Percentiles rank a stretch among this genome's conserved stretches.
These are phyloP conservation scores for Pseudonitzschia delicatissima DNA, from an alignment of 108 stramenopile species.

Conservation along the genomic window DNA sequence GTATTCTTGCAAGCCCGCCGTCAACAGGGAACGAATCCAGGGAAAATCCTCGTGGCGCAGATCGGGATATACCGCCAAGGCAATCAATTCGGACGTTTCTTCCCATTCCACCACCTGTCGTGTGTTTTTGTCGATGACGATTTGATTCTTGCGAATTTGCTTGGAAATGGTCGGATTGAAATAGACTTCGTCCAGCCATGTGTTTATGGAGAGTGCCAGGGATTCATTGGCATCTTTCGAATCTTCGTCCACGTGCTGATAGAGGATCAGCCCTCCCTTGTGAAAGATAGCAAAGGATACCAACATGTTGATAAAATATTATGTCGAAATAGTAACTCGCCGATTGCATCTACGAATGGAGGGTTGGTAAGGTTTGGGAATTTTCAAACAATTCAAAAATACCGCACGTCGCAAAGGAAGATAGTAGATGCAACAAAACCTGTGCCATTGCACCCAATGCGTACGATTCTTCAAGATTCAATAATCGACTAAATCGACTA, in stretches of 20 bases:
- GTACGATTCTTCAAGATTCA: no score
- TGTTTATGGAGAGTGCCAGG: constrained; percentile 19
- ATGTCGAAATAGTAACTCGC: neutral
- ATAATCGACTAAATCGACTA: neutral
- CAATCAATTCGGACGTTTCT: constrained; percentile 32
- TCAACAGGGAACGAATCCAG: constrained; percentile 38
- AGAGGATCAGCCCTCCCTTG: constrained; percentile 62
- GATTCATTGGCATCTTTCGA: neutral
- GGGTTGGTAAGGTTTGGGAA: neutral
- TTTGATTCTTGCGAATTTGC: constrained; percentile 22
- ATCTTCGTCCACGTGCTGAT: constrained; percentile 31
- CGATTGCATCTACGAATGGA: neutral
- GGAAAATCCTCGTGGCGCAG: constrained; percentile 33
- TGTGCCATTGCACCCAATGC: no score
- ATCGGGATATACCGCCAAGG: constrained; percentile 49
- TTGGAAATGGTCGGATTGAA: constrained; percentile 38
- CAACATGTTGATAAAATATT: constrained; percentile 40
- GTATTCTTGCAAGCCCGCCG: constrained; percentile 25
- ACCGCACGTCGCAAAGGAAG: no score
- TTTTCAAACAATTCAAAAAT: neutral
- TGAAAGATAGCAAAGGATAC: constrained; percentile 71
- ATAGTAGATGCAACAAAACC: no score
- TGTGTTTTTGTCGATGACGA: constrained; percentile 8
- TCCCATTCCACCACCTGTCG: constrained; percentile 37
- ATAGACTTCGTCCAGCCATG: constrained; percentile 27